Evolutionary conservation across 2,329 filamentous ascomycete genomes (phyloP).

Genomic region (Ilyonectria robusta): DNA sequence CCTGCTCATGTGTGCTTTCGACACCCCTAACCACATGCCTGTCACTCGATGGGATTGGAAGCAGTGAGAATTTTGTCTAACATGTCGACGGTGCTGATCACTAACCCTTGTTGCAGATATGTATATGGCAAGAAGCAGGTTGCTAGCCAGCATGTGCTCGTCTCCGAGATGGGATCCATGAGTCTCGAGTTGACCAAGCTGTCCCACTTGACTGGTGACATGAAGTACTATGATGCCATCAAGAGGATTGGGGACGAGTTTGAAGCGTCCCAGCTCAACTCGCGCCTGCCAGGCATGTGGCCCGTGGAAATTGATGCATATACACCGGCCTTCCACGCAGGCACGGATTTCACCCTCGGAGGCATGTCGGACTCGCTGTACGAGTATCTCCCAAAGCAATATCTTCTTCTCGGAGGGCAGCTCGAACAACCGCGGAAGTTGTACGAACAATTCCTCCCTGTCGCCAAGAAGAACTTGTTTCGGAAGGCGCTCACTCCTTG

Average conservation of each 20-base stretch:
- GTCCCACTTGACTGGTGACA: conserved; percentile 73
- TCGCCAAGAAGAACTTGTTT: conserved; percentile 72
- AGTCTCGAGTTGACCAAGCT: conserved; percentile 75
- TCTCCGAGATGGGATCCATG: conserved; percentile 64
- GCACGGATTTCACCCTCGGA: conserved; percentile 67
- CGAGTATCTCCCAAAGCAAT: conserved; percentile 78
- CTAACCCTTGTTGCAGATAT: conserved; percentile 37
- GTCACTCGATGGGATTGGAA: conserved; percentile 48
- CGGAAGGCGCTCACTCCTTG: conserved; percentile 75
- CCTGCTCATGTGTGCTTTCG: conserved; percentile 74
- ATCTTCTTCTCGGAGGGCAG: conserved; percentile 75
- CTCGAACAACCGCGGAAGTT: conserved; percentile 49
- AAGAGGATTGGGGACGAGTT: conserved; percentile 70
- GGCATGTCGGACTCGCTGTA: conserved; percentile 72
- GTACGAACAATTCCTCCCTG: conserved; percentile 57
- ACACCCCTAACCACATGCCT: conserved; percentile 77
- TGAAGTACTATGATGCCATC: conserved; percentile 73
- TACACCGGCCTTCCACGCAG: conserved; percentile 44
- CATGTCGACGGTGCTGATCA: background rate
- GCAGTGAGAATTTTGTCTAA: conserved; percentile 35
- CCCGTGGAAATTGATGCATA: conserved; percentile 65
- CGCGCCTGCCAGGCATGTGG: conserved; percentile 74
- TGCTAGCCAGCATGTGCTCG: conserved; percentile 42
- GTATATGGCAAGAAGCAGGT: conserved; percentile 44
- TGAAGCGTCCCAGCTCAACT: conserved; percentile 66